phyloP scores from a whole-genome alignment of 306 rosid species.

The Begonia peltatifolia region DNA sequence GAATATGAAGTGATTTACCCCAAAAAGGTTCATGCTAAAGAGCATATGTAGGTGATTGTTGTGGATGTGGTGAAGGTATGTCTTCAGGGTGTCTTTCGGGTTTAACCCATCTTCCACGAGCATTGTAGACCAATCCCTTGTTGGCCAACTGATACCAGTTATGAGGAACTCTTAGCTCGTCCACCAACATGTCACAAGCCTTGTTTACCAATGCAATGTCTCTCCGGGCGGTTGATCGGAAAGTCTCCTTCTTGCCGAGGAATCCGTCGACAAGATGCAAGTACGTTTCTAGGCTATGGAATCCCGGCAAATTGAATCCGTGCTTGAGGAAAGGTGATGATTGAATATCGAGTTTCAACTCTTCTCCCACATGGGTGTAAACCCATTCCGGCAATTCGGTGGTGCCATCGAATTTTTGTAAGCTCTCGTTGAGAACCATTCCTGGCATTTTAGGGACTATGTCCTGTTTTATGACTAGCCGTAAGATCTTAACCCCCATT shows the following conservation, averaged over 20 bases:
- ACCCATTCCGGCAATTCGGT: slow-evolving; percentile 36
- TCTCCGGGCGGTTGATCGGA: slow-evolving; percentile 34
- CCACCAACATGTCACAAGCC: slow-evolving; percentile 41
- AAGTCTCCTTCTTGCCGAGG: slow-evolving; percentile 8
- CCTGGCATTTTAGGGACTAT: slow-evolving; percentile 45
- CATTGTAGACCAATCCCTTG: slow-evolving; percentile 46
- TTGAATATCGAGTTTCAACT: slow-evolving; percentile 33
- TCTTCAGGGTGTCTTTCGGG: slow-evolving; percentile 43
- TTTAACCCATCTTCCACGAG: slow-evolving; percentile 56
- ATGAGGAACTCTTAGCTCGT: slow-evolving; percentile 40
- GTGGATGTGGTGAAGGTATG: slow-evolving; percentile 34
- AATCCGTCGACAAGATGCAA: slow-evolving; percentile 61
- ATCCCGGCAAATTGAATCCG: slow-evolving; percentile 29
- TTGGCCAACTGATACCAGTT: slow-evolving; percentile 51
- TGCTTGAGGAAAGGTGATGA: slow-evolving; percentile 42
- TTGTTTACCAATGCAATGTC: slow-evolving; percentile 55
- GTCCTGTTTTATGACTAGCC: slow-evolving; percentile 41
- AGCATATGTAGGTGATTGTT: slow-evolving; percentile 8
- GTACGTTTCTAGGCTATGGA: slow-evolving; percentile 49
- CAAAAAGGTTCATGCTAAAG: slow-evolving; percentile 4
- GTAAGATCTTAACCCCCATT: slow-evolving; percentile 31
- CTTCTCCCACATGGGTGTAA: slow-evolving; percentile 42
- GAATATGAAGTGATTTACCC: not conserved
- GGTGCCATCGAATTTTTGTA: slow-evolving; percentile 30
- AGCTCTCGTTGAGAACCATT: slow-evolving; percentile 33